Base-by-base conservation (phyloP, 2,329 filamentous ascomycete genomes). In the Pestalotiopsis sp. region DNA sequence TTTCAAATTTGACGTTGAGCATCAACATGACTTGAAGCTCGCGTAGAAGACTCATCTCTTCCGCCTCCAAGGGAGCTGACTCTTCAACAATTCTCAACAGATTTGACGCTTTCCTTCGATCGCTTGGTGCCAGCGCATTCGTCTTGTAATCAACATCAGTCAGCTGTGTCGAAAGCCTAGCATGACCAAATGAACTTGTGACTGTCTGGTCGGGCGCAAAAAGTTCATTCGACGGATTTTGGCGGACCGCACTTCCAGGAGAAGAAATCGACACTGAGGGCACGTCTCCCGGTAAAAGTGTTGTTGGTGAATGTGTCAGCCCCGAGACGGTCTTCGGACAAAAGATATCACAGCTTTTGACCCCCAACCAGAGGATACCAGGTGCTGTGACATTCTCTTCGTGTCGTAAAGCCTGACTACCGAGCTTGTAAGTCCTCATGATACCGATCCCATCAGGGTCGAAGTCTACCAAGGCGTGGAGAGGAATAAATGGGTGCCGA, bases 391-490 rank as follows among this genome's bases (percentile, higher is more conserved):
- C 76, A 41, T 83, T 78, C 3, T 82, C 81, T 75, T 94, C 91
- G 73, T 93, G 90, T 0, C 84, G 80, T 0, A 93, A 81, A 7
- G 84, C 83, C 14, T 81, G 82, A n/a, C 92, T 93, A 6, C 92
- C 92, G 70, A 90, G 82, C 71, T 90, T 91, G 81, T 95, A 96
- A 17, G 90, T 94, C 4, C 87, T 87, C 72, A 94, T 82, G 56
- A 97, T 96, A 2, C 86, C 87, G 36, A 95, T 79, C 0, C 94
- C 93, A 71, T 95, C 89, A 0, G 93, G 92, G 73, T 96, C 93
- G 69, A 88, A 93, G 74, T 97, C 94, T 1, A 93, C 86, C 0
- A 96, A 81, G 0, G 85, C 88, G 66, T 89, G 85, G 6, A 93
- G 86, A 2, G 88, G 87, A 25, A 92, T 78, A 0, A 78, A 76